phyloP scores from a whole-genome alignment of 2,329 filamentous ascomycete species.

The Hymenoscyphus scutula region DNA sequence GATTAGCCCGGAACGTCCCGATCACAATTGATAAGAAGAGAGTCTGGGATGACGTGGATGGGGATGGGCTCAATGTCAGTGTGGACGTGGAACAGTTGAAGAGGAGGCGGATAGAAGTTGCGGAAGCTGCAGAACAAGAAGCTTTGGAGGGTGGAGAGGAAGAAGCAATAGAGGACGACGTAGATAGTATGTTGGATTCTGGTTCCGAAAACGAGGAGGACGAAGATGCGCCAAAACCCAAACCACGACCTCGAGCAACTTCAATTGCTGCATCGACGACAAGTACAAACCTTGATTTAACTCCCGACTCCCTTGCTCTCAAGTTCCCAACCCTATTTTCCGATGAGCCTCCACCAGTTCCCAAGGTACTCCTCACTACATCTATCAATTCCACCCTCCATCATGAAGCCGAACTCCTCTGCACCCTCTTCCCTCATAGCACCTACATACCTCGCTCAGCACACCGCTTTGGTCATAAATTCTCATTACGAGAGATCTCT shows the following conservation, averaged over 20 bases:
- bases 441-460: conserved; percentile 83
- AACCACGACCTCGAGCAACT: conserved; percentile 40
- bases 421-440: conserved; percentile 73
- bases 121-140: conserved; percentile 47
- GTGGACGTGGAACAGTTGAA: conserved; percentile 61
- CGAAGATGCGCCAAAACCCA: conserved; percentile 40
- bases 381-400: conserved; percentile 87
- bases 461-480: conserved; percentile 84
- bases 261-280: conserved; percentile 53
- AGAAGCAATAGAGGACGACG: conserved; percentile 53
- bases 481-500: conserved; percentile 86
- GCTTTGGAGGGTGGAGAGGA: conserved; percentile 41
- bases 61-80: conserved; percentile 51
- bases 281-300: conserved; percentile 62
- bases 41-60: conserved; percentile 78
- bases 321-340: conserved; percentile 64
- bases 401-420: conserved; percentile 74
- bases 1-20: conserved; percentile 76
- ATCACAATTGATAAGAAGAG: conserved; percentile 83
- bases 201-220: conserved; percentile 46
- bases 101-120: conserved; percentile 51
- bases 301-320: conserved; percentile 55
- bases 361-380: conserved; percentile 91
- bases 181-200: conserved; percentile 75
- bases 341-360: conserved; percentile 57